Evolutionary conservation across 2,329 filamentous ascomycete species (phyloP).

Genomic region (Chalara sp.): DNA sequence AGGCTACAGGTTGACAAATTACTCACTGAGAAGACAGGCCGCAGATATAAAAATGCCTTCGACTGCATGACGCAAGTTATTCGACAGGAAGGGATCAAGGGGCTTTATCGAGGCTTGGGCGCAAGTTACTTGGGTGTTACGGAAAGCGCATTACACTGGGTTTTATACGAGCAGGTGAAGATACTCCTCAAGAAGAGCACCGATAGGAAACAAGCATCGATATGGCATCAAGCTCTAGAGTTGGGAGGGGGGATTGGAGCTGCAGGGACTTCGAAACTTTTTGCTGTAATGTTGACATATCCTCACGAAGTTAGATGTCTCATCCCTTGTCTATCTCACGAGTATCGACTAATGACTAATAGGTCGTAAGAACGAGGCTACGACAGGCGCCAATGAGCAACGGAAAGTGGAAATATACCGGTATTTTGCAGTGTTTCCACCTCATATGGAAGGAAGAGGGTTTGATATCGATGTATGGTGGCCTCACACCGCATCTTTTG

Average conservation of each 20-base stretch:
- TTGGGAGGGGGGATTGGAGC: background rate
- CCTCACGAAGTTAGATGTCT: background rate
- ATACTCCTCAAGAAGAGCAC: background rate
- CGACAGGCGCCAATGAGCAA: background rate
- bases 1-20: background rate
- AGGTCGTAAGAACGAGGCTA: background rate
- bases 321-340: background rate
- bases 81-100: background rate
- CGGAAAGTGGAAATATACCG: background rate
- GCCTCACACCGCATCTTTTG: background rate
- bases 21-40: background rate
- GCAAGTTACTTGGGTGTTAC: slow-evolving; percentile 1
- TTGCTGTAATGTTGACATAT: background rate
- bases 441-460: background rate
- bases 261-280: background rate
- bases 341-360: background rate
- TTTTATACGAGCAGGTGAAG: background rate
- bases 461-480: background rate
- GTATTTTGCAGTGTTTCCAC: background rate
- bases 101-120: background rate
- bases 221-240: background rate
- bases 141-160: background rate
- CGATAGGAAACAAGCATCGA: background rate
- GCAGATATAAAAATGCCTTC: background rate
- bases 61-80: background rate